Evolutionary conservation across 495 filamentous ascomycete species (phyloP).

Genomic region (Chaetomium cochliodes): DNA sequence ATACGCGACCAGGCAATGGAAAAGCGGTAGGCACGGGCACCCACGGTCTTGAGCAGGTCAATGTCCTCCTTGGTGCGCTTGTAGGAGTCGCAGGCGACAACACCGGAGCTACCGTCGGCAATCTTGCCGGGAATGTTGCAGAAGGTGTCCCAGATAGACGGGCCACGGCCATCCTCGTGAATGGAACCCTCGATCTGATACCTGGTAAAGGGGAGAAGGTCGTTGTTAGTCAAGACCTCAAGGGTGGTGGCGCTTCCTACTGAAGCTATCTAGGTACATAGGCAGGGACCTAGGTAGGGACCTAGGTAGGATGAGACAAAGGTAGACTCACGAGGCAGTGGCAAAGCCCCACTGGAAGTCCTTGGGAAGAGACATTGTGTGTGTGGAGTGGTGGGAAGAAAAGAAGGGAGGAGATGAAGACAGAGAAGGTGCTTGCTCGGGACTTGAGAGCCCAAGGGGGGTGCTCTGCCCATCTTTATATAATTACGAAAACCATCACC

Average conservation of each 20-base stretch:
- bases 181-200: slow-evolving; percentile 76
- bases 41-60: slow-evolving; percentile 62
- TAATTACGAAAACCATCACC: slow-evolving; percentile 17
- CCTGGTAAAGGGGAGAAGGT: slow-evolving; percentile 36
- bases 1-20: slow-evolving; percentile 74
- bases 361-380: slow-evolving; percentile 56
- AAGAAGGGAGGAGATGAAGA: neutral
- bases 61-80: slow-evolving; percentile 72
- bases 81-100: slow-evolving; percentile 74
- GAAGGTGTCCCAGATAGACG: slow-evolving; percentile 78
- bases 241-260: too few species aligned
- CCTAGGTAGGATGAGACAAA: neutral
- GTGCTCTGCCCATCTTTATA: slow-evolving; percentile 29
- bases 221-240: neutral
- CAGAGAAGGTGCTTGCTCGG: slow-evolving; percentile 1
- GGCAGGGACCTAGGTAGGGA: too few species aligned
- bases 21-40: slow-evolving; percentile 68
- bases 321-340: slow-evolving; percentile 62
- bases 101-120: slow-evolving; percentile 65
- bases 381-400: neutral
- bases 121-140: slow-evolving; percentile 72
- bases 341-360: slow-evolving; percentile 84
- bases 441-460: neutral
- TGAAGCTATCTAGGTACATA: too few species aligned
- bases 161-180: slow-evolving; percentile 65